Conservation (phyloP, 495 filamentous ascomycete species). For the Xylaria nigripes region DNA sequence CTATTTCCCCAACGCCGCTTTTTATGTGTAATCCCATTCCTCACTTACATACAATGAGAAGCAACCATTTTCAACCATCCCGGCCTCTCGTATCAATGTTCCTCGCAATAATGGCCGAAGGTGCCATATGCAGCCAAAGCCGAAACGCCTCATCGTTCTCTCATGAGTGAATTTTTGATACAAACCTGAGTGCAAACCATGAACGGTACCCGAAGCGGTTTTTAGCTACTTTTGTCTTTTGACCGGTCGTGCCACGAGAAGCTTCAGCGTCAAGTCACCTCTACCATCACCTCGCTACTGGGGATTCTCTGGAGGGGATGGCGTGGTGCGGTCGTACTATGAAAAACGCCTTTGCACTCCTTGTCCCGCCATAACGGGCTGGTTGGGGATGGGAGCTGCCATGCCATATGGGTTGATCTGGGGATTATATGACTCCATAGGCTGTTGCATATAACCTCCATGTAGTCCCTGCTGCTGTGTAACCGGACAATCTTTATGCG, state of each 20-base stretch:
- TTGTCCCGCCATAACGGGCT: constrained; percentile 49
- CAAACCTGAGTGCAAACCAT: constrained; percentile 22
- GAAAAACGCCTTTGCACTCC: constrained; percentile 45
- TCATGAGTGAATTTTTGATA: constrained; percentile 30
- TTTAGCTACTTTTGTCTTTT: neutral
- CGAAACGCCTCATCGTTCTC: constrained; percentile 27
- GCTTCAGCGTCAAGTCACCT: neutral
- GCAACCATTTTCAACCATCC: constrained; percentile 5
- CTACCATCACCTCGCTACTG: neutral
- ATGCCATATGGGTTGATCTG: constrained; percentile 70
- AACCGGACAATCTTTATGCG: constrained; percentile 95
- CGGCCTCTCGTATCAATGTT: constrained; percentile 12
- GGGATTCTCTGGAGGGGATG: too few relatives aligned
- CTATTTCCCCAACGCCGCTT: constrained; percentile 24
- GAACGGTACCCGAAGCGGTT: neutral
- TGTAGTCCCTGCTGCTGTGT: constrained; percentile 78
- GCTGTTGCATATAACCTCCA: constrained; percentile 54
- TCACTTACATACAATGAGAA: constrained; percentile 21
- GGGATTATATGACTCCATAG: constrained; percentile 42
- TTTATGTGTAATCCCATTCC: constrained; percentile 28
- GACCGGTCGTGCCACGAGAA: neutral
- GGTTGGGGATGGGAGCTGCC: constrained; percentile 44
- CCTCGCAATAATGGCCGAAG: constrained; percentile 11
- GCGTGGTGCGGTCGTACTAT: constrained; percentile 18
- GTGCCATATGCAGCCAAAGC: constrained; percentile 25